phyloP scores from a whole-genome alignment of 2,329 filamentous ascomycete species.

The Aureobasidium musti region DNA sequence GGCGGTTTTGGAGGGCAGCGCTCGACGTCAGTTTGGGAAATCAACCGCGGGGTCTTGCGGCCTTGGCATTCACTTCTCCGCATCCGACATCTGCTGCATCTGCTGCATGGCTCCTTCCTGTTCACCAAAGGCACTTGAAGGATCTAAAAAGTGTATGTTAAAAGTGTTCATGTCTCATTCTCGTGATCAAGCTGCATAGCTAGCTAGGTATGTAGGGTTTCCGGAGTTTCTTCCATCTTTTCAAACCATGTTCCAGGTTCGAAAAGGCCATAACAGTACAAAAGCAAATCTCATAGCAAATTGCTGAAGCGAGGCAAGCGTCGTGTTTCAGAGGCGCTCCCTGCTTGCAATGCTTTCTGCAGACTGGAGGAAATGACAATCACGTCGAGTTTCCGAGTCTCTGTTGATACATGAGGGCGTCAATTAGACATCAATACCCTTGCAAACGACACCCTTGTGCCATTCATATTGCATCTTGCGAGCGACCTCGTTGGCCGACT shows the following conservation, averaged over 20 bases:
- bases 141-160: not conserved
- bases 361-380: constrained; percentile 12
- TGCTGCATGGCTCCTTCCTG: not conserved
- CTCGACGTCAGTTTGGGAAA: constrained; percentile 3
- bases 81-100: not conserved
- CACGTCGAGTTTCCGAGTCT: constrained; percentile 8
- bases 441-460: constrained; percentile 81
- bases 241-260: constrained; percentile 24
- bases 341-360: constrained; percentile 17
- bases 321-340: constrained; percentile 24
- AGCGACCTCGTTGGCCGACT: constrained; percentile 73
- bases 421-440: constrained; percentile 77
- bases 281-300: constrained; percentile 21
- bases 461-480: constrained; percentile 78
- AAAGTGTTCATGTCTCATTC: constrained; percentile 25
- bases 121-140: not conserved
- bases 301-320: not conserved
- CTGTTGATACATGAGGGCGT: constrained; percentile 13
- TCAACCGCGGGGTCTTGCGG: constrained; percentile 4
- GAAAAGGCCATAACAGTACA: constrained; percentile 22
- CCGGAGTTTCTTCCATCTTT: constrained; percentile 28
- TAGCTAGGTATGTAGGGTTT: constrained; percentile 27
- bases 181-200: constrained; percentile 26
- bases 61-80: constrained; percentile 14
- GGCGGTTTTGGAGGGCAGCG: constrained; percentile 15